phyloP scores from a whole-genome alignment of 768 basidiomycete genomes.

The Auriscalpium microsporum region DNA sequence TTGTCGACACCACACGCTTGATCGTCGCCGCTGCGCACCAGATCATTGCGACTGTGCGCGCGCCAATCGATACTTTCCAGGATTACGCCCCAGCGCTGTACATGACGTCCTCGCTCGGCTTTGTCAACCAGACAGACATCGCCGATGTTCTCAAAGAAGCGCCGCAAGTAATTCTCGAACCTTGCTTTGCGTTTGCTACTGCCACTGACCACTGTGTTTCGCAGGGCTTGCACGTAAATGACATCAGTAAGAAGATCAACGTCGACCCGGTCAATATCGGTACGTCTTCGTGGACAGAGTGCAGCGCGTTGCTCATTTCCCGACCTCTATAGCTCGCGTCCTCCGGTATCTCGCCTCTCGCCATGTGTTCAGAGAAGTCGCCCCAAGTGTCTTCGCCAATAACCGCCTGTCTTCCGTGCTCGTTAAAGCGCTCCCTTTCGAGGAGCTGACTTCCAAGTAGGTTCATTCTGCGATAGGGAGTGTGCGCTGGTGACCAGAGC shows the following conservation, averaged over 20 bases:
- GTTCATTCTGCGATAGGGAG: neutral
- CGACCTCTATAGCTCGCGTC: conserved; percentile 23
- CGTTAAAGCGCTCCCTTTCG: conserved; percentile 23
- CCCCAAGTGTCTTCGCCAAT: conserved; percentile 31
- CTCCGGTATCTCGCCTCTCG: conserved; percentile 31
- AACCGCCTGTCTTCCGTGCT: conserved; percentile 29
- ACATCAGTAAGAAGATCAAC: neutral
- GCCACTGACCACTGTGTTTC: neutral
- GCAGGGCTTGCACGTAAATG: conserved; percentile 7
- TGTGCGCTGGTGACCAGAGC: too few species aligned
- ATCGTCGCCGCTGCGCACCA: conserved; percentile 2
- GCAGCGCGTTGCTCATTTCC: neutral
- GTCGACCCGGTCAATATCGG: conserved; percentile 1
- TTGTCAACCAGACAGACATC: neutral
- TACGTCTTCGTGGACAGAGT: neutral
- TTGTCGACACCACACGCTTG: neutral
- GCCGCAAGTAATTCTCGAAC: neutral
- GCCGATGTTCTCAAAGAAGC: conserved; percentile 3
- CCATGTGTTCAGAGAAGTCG: conserved; percentile 31
- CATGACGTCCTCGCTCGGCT: neutral
- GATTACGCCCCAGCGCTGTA: neutral
- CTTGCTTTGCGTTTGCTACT: neutral
- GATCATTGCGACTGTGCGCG: conserved; percentile 3
- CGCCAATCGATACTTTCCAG: neutral
- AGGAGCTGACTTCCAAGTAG: conserved; percentile 11